A percentile compares a stretch with the other conserved stretches of the same genome.
These are phyloP conservation scores for Paramecium sexaurelia DNA, from an alignment of 73 alveolate genomes.

Conservation along the genomic window DNA sequence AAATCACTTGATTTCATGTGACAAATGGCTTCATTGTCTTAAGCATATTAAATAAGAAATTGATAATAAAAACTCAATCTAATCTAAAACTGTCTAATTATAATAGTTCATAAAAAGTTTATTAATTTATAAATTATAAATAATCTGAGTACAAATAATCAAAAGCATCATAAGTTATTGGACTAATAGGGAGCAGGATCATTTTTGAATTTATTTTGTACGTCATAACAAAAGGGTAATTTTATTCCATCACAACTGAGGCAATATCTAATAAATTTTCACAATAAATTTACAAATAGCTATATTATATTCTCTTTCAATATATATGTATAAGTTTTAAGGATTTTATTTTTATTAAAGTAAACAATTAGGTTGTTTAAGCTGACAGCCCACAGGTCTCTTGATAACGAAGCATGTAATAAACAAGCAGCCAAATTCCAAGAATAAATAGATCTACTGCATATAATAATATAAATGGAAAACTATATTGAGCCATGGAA, in stretches of 20 bases:
- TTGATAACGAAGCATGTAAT: not conserved
- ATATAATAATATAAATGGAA: not conserved
- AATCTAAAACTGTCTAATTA: not conserved
- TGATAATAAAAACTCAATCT: not conserved
- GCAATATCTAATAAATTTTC: not conserved
- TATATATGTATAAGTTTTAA: not conserved
- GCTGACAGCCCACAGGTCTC: slow-evolving; percentile 18
- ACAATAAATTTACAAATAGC: not conserved
- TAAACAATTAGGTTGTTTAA: not conserved
- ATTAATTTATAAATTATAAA: not conserved
- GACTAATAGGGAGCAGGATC: not conserved
- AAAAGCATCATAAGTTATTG: not conserved
- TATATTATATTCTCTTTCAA: not conserved
- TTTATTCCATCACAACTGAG: not conserved
- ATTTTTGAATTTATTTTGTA: not conserved
- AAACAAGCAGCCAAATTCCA: slow-evolving; percentile 7
- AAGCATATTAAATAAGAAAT: not conserved
- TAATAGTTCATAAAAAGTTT: not conserved
- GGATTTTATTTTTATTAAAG: not conserved
- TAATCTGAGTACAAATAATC: not conserved
- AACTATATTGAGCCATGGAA: slow-evolving; percentile 20
- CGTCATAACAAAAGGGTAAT: not conserved
- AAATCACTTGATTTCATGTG: not conserved
- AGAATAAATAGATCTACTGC: slow-evolving; percentile 36
- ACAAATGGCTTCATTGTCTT: not conserved